Percentiles rank a stretch among this genome's conserved stretches.
Conservation (phyloP, 495 filamentous ascomycete species). For the Xylaria nigripes region DNA sequence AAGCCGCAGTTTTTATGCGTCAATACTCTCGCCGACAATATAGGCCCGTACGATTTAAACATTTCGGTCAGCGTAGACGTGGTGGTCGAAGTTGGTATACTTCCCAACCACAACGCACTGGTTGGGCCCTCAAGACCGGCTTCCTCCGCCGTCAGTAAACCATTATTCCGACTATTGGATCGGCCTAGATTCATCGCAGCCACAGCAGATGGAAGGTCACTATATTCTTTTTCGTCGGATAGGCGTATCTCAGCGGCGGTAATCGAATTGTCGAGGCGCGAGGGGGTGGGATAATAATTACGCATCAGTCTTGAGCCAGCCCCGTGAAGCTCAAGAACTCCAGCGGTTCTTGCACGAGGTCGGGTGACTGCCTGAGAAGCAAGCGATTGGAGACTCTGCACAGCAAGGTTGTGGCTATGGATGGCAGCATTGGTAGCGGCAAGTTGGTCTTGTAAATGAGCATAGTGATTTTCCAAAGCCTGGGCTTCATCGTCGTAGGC, state of each 20-base stretch:
- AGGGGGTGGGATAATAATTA: constrained; percentile 73
- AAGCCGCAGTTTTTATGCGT: constrained; percentile 99
- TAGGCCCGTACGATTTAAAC: constrained; percentile 82
- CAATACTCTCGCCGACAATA: constrained; percentile 84
- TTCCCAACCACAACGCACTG: constrained; percentile 91
- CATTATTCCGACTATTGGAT: constrained; percentile 51
- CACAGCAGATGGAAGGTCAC: constrained; percentile 60
- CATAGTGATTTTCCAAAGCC: constrained; percentile 62
- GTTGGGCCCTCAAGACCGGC: constrained; percentile 82
- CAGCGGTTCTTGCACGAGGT: constrained; percentile 75
- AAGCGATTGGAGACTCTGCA: constrained; percentile 63
- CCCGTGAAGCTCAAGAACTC: constrained; percentile 66
- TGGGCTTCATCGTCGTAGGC: constrained; percentile 61
- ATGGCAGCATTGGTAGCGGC: constrained; percentile 87
- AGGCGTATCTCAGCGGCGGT: constrained; percentile 69
- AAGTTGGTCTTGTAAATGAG: constrained; percentile 46
- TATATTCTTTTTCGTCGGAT: constrained; percentile 64
- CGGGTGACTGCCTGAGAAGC: constrained; percentile 72
- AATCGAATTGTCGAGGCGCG: constrained; percentile 76
- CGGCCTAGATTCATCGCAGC: constrained; percentile 67
- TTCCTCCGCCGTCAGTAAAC: constrained; percentile 55
- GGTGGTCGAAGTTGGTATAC: constrained; percentile 94
- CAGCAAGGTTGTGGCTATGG: constrained; percentile 84
- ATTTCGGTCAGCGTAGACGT: constrained; percentile 87
- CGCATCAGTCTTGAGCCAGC: constrained; percentile 64